Conservation (phyloP, 139 green algal genomes). For the Pycnococcus provasolii region DNA sequence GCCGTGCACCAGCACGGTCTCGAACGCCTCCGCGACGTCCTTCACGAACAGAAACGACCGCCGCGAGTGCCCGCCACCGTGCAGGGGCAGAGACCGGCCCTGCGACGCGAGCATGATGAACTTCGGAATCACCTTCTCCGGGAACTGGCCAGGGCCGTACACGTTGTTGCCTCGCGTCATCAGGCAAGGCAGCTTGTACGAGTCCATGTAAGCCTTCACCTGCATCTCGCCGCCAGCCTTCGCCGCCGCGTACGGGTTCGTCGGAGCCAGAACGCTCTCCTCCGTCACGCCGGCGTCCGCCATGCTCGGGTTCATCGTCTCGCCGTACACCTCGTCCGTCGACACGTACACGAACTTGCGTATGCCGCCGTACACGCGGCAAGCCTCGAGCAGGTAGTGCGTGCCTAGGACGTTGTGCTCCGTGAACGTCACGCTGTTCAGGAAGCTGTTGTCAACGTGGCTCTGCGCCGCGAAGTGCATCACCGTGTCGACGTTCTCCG, state of each 20-base stretch:
- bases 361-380: conserved; percentile 58
- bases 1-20: conserved; percentile 58
- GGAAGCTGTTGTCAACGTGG: conserved; percentile 97
- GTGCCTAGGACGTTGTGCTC: conserved; percentile 96
- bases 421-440: conserved; percentile 62
- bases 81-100: conserved; percentile 56
- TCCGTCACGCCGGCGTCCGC: not conserved
- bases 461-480: conserved; percentile 98
- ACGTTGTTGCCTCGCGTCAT: conserved; percentile 98
- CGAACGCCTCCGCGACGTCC: conserved; percentile 87
- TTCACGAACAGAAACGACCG: conserved; percentile 63
- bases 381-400: conserved; percentile 87
- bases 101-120: conserved; percentile 36
- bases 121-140: conserved; percentile 49
- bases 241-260: conserved; percentile 97
- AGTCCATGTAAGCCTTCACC: conserved; percentile 72
- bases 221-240: conserved; percentile 94
- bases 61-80: conserved; percentile 41
- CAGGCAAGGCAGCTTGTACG: conserved; percentile 65
- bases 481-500: conserved; percentile 86
- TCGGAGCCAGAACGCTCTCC: conserved; percentile 68
- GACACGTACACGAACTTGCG: conserved; percentile 83
- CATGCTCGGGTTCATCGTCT: conserved; percentile 29
- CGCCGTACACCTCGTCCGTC: conserved; percentile 79
- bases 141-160: conserved; percentile 89